phyloP scores from a whole-genome alignment of 2,329 filamentous ascomycete genomes.

The Scytalidium lignicola region DNA sequence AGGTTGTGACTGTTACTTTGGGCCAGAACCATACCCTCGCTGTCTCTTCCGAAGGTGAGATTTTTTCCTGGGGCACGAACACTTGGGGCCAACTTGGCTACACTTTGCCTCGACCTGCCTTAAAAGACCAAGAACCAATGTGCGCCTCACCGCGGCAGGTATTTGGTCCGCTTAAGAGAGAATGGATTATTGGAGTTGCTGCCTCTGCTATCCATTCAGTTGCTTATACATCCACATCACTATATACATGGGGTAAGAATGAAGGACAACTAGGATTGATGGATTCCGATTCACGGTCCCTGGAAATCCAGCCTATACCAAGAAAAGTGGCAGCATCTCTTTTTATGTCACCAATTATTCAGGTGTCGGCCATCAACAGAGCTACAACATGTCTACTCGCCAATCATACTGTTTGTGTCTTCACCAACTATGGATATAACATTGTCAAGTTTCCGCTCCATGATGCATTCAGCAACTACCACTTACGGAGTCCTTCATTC shows the following conservation, averaged over 20 bases:
- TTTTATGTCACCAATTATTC: constrained; percentile 65
- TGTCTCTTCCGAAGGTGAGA: constrained; percentile 77
- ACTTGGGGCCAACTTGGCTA: constrained; percentile 83
- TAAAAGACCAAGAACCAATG: constrained; percentile 77
- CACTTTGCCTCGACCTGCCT: constrained; percentile 58
- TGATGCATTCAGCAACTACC: constrained; percentile 66
- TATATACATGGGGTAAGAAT: constrained; percentile 95
- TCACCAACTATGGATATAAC: constrained; percentile 95
- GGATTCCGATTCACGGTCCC: constrained; percentile 87
- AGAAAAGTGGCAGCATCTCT: constrained; percentile 85
- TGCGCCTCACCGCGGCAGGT: constrained; percentile 80
- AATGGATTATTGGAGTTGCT: constrained; percentile 73
- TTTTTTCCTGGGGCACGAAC: constrained; percentile 94
- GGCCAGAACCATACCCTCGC: constrained; percentile 91
- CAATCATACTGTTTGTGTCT: constrained; percentile 86
- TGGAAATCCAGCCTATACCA: constrained; percentile 77
- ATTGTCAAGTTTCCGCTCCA: constrained; percentile 74
- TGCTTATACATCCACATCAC: constrained; percentile 70
- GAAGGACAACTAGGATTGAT: constrained; percentile 89
- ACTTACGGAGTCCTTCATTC: constrained; percentile 60
- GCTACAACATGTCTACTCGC: constrained; percentile 83
- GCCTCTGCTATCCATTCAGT: constrained; percentile 91
- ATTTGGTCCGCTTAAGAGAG: constrained; percentile 86
- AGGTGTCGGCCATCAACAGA: constrained; percentile 83
- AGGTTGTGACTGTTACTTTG: constrained; percentile 70